Evolutionary conservation across 148 eudicot species (phyloP), one percentile per base, ranked within the genome.

Genomic region (Suaeda aralocaspica): DNA sequence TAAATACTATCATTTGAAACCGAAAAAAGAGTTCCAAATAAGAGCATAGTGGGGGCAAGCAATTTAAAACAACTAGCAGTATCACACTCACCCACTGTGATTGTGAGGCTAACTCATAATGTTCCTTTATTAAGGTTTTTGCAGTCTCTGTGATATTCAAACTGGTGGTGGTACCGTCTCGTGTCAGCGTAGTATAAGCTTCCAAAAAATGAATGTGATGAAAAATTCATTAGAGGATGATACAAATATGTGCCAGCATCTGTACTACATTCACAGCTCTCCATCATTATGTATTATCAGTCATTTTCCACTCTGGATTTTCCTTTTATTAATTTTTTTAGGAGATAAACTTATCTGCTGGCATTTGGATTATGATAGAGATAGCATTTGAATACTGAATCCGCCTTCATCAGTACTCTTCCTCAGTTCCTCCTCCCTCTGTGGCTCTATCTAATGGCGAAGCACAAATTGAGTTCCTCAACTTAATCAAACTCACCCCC

Each of bases 121-220:
- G 64, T 18, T 30, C 69, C 59, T 65, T 49, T 42, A 42, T 41
- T 68, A 69, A 62, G 69, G 73, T 52, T 63, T 55, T 57, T n/a
- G 48, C 73, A 69, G 64, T 51, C 59, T 42, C 41, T 75, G 74
- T 75, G 50, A 61, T 24, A 31, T 68, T 50, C 66, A 67, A n/a
- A 19, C 42, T 59, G 65, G 52, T 16, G 49, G 72, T 74, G 69
- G 69, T 46, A 39, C 78, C 72, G 14, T 69, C 21, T 28, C 0
- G 31, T 18, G 36, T 52, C 68, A 41, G 64, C 63, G 42, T 31
- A 19, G 42, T 74, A 67, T 50, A 46, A 59, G 62, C 77, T 48
- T 51, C 60, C 49, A 67, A 74, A n/a, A 74, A 33, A 57, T 66
- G n/a, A 67, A 18, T 50, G 7, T 8, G 61, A 39, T 34, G 5